Evolutionary conservation across 2,329 filamentous ascomycete species (phyloP), one percentile per base, ranked within the genome.

Genomic region (Fusarium poae): DNA sequence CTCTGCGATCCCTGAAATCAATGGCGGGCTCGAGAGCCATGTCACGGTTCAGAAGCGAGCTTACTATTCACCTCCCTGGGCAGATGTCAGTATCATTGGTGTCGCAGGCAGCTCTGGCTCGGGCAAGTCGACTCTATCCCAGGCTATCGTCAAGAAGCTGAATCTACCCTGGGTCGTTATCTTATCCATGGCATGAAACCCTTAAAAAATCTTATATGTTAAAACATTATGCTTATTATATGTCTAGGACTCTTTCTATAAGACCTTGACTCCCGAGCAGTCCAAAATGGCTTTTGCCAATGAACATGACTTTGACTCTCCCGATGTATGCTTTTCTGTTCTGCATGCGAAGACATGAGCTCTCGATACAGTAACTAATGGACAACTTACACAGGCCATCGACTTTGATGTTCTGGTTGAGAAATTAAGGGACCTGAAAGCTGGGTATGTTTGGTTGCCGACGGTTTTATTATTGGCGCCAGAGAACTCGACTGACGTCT

Each of bases 81-180:
- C 92, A 52, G 92, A 98, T 80, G 90, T 97, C 73, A 95, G 92
- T 82, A 97, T 99, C 75, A 97, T 99, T 78, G 96, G 94, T 51
- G 91, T 99, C 74, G 95, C 96, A 70, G 96, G 96, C 37, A 96
- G 93, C 80, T 98, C 95, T 29, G 96, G 96, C 42, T 98, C 95
- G 27, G 81, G 95, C 60, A 99, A 99, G 84, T 97, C 95, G 9
- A 97, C 94, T 9, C 83, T 99, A 55, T 94, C 96, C 32, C 88
- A 97, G 77, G 93, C 95, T 68, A 97, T 99, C 73, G 92, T 98
- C 69, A 91, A 88, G 74, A 91, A 92, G 75, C 83, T 99, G 74
- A 97, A 96, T 80, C 83, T 99, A 68, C 96, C 96, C 58, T 99
- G 96, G 95, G 96, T 99, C 65, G 94, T 97, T 50, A 97, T 99